phyloP scores from a whole-genome alignment of 768 basidiomycete species.

The Cyclocybe aegerita region DNA sequence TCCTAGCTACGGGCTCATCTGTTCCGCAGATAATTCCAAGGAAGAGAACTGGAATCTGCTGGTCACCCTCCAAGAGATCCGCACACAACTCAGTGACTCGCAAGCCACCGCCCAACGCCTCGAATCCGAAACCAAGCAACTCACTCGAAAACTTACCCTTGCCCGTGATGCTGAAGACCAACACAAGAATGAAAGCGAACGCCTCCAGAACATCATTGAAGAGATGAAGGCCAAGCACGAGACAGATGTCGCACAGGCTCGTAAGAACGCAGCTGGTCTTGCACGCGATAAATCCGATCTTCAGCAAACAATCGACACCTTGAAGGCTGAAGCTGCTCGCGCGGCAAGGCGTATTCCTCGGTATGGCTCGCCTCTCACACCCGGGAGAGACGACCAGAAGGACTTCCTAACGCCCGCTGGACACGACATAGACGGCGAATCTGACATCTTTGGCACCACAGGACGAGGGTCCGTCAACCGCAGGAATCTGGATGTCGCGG shows the following conservation, averaged over 20 bases:
- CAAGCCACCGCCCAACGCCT: constrained; percentile 66
- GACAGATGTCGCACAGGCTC: constrained; percentile 89
- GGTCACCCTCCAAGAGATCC: constrained; percentile 86
- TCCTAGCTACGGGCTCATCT: constrained; percentile 1
- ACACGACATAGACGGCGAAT: constrained; percentile 46
- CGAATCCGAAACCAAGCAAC: constrained; percentile 81
- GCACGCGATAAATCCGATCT: constrained; percentile 93
- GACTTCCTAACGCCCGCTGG: constrained; percentile 61
- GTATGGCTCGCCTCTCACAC: constrained; percentile 75
- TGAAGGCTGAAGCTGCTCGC: constrained; percentile 72
- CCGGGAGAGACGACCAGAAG: constrained; percentile 44
- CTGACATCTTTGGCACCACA: constrained; percentile 65
- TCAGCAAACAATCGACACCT: constrained; percentile 72
- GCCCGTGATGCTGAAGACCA: constrained; percentile 77
- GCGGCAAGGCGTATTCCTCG: constrained; percentile 60
- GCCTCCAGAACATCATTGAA: constrained; percentile 58
- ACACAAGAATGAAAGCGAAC: constrained; percentile 85
- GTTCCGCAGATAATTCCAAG: constrained; percentile 79
- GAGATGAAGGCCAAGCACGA: constrained; percentile 91
- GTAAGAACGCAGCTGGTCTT: constrained; percentile 83
- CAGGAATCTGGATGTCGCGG: constrained; percentile 46
- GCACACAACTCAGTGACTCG: constrained; percentile 63
- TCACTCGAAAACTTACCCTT: constrained; percentile 70
- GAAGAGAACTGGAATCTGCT: constrained; percentile 99
- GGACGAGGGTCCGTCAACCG: constrained; percentile 66